Evolutionary conservation across 2,329 filamentous ascomycete genomes (phyloP), one percentile per base, ranked within the genome.

Genomic region (Colletotrichum sp.): DNA sequence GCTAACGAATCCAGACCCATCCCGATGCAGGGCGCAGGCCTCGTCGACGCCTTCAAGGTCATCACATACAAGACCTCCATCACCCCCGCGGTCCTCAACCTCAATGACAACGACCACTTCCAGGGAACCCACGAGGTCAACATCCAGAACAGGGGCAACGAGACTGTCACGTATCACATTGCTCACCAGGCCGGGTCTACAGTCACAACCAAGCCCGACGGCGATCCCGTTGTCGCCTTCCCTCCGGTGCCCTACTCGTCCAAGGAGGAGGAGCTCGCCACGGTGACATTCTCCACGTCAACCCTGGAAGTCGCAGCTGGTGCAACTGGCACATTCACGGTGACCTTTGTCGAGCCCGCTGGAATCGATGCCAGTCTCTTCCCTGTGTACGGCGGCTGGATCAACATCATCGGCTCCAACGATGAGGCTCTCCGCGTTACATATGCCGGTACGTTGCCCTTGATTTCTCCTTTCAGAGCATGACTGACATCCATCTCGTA

Each of bases 51-150:
- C 5, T 89, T 89, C 77, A 82, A 85, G 67, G 81, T 84, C 7
- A 78, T 86, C n/a, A 80, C 84, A 26, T 80, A 82, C 24, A 81
- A 78, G 6, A 85, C 83, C 8, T 74, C 80, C 28, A 76, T 87
- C 52, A 80, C 81, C 77, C 88, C 87, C 6, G 89, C 89, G 9
- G 90, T 88, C 80, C 83, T 94, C 21, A 88, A 90, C 8, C 92
- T 93, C 83, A 93, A 93, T 80, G 92, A 93, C 80, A 92, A 91
- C 0, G 89, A 90, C 77, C 81, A 93, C 84, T 89, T 92, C 76
- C 81, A 82, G 36, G 81, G 85, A 13, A 85, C 83, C 1, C 84
- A 88, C 68, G 87, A 88, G 77, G 91, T 93, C 80, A 88, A 84
- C 36, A 85, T 93, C 77, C 86, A 83, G 78, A 93, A 93, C 84